A percentile compares a stretch with the other conserved stretches of the same genome.
phyloP scores from a whole-genome alignment of 768 basidiomycete species.

The Boletales sp. region DNA sequence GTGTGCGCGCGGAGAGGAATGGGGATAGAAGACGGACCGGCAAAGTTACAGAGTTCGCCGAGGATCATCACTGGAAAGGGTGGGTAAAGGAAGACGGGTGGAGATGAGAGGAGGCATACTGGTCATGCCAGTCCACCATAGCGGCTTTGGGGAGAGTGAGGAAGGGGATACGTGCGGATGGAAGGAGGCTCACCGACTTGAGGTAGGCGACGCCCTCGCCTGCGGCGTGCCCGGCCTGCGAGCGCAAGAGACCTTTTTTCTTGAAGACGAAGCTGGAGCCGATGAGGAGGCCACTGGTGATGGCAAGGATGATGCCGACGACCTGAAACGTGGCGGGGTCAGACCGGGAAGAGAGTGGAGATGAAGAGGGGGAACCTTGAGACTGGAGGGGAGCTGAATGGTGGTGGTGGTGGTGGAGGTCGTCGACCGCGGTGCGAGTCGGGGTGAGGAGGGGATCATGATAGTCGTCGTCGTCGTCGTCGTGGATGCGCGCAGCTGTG shows the following conservation, averaged over 20 bases:
- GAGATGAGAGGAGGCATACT: conserved; percentile 36
- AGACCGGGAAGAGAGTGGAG: neutral
- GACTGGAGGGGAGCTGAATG: conserved; percentile 38
- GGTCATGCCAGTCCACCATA: conserved; percentile 96
- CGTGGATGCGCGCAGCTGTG: conserved; percentile 6
- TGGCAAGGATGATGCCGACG: conserved; percentile 74
- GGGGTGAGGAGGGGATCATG: conserved; percentile 5
- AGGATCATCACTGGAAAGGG: conserved; percentile 75
- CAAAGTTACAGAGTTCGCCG: conserved; percentile 85
- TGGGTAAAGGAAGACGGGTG: neutral
- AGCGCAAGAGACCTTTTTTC: conserved; percentile 86
- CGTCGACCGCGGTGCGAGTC: conserved; percentile 6
- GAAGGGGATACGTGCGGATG: conserved; percentile 11
- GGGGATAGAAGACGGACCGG: conserved; percentile 47
- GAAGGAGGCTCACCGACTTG: conserved; percentile 69
- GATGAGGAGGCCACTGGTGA: conserved; percentile 82
- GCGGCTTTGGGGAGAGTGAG: conserved; percentile 36
- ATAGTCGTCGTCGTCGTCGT: neutral
- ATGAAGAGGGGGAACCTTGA: conserved; percentile 41
- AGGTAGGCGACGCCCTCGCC: conserved; percentile 93
- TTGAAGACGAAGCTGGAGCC: conserved; percentile 95
- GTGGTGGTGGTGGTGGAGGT: conserved; percentile 25
- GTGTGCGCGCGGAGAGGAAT: neutral
- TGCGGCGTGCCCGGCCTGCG: conserved; percentile 73
- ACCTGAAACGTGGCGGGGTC: conserved; percentile 39